Evolutionary conservation across 331 rosid species (phyloP), one percentile per base, ranked within the genome.

Genomic region (Telfairia occidentalis): DNA sequence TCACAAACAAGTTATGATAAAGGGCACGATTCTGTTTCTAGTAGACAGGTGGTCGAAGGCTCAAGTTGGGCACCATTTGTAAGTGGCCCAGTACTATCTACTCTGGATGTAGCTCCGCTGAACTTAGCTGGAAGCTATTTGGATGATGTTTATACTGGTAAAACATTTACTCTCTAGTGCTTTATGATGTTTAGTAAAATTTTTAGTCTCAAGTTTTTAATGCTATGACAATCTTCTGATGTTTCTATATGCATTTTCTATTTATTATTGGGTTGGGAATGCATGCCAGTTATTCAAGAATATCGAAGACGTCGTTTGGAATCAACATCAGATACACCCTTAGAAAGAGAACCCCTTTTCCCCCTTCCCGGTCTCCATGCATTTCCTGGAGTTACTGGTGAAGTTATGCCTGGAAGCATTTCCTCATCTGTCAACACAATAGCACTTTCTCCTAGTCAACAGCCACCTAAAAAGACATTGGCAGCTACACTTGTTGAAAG

Each of bases 401-500:
- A 85, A 60, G 74, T 37, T 81, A 82, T 76, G 65, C 78, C 81
- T 80, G 82, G 82, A 79, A 72, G 75, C 42, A 63, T 73, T 71
- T 30, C 84, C 46, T 52, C 83, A 72, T 73, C 79, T 81, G 81
- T 70, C 80, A 81, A 79, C 63, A 64, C 71, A 15, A 76, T 34
- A 70, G 32, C 87, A 78, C 72, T 80, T 70, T 81, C 90, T 66
- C 83, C 86, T 55, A 71, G 80, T 83, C 85, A 84, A 81, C 86
- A 74, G 75, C 84, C 76, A 58, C 96, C 92, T 57, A 95, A 86
- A 86, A 95, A 95, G 83, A 85, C 97, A 76, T 78, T 92, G 83
- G 97, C 97, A 81, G 91, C 94, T 67, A 75, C 84, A 61, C 89
- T 95, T 75, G 96, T 92, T 82, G 99, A 95, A 84, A 89, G 87